Evolutionary conservation across 306 rosid species (phyloP), one percentile per base, ranked within the genome.

Genomic region (Biancaea sappan): DNA sequence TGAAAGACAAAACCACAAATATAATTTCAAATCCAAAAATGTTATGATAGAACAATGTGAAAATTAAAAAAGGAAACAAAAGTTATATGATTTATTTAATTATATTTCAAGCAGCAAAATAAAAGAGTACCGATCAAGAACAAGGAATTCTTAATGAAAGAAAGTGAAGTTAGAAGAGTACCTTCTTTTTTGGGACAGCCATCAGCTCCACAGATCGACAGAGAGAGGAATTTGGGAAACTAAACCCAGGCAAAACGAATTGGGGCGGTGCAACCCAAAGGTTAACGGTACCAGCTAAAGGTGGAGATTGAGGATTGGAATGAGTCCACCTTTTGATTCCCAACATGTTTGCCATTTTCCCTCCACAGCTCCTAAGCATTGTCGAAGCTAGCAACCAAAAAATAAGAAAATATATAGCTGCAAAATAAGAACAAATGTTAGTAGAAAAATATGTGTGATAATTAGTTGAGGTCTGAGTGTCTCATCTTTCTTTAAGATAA

Each of bases 171-270:
- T 1, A 62, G 34, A 22, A 4, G 6, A 15, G 46, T 62, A 83
- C 26, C 96, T 87, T 93, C 50, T 63, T 79, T 85, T 87, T 90
- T 4, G 97, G 98, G 54, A 86, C 97, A 77, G 87, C 96, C 98
- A 93, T 90, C 76, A 93, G 96, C 76, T 93, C 98, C 95, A 93
- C 86, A 25, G 91, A 84, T 31, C 86, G 91, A 15, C 77, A 84
- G 60, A 75, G 83, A 18, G 84, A 59, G 83, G 81, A 83, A 69
- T 72, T 83, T 1, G 87, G 90, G 76, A 83, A 78, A 54, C 76
- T 83, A 65, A 80, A 84, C 77, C 79, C 96, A 26, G 93, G 96
- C 71, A 80, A 73, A 84, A 82, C 71, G 1, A 85, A 77, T 29
- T 66, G 89, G 15, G 71, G 76, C 3, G 81, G 44, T 19, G 54